These are phyloP conservation scores for Leavenworthia alabamica DNA, from an alignment of 345 rosid genomes.

Conservation along the genomic window DNA sequence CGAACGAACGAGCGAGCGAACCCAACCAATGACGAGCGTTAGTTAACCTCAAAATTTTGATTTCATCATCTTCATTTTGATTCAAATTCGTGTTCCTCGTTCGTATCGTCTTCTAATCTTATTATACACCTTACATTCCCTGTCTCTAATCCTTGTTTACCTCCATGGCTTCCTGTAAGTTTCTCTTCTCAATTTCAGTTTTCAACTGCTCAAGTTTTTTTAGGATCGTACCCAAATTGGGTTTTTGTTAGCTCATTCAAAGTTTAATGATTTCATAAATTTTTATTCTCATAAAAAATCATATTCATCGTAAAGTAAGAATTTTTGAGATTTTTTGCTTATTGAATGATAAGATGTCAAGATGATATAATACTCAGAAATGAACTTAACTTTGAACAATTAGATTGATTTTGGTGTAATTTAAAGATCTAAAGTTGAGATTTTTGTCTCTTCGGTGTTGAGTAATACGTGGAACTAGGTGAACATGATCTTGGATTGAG, in stretches of 20 bases:
- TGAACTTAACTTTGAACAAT: constrained; percentile 14
- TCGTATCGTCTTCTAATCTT: not conserved
- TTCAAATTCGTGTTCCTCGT: constrained; percentile 17
- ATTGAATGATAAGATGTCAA: too few relatives aligned
- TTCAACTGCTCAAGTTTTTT: not conserved
- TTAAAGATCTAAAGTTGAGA: not conserved
- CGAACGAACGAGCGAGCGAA: too few relatives aligned
- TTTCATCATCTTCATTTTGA: constrained; percentile 1
- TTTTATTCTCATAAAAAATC: not conserved
- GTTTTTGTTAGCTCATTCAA: not conserved
- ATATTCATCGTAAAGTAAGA: not conserved
- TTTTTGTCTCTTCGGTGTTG: not conserved
- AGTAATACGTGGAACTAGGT: not conserved
- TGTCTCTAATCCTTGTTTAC: constrained; percentile 9
- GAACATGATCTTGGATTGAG: not conserved
- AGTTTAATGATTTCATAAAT: not conserved
- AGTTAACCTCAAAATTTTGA: constrained; percentile 23
- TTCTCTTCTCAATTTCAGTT: not conserved
- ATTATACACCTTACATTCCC: constrained; percentile 1
- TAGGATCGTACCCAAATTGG: not conserved
- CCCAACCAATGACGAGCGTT: constrained; percentile 26
- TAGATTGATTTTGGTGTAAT: not conserved
- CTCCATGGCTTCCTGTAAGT: constrained; percentile 40
- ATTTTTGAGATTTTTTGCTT: not conserved
- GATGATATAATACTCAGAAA: not conserved